phyloP scores from a whole-genome alignment of 306 rosid genomes.

The Aeschynomene evenia region DNA sequence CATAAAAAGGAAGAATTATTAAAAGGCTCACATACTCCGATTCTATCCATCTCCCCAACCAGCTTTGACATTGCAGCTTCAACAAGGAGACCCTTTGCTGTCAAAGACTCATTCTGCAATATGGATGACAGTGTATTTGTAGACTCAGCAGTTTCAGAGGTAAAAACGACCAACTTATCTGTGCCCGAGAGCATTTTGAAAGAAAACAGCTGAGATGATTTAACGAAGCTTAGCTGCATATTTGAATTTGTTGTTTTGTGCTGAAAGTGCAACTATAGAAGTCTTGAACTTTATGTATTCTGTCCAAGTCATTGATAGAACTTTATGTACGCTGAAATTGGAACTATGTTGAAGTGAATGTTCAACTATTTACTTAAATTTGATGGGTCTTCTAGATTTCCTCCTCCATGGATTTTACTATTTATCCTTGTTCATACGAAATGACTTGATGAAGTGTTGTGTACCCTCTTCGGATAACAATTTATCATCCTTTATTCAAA shows the following conservation, averaged over 20 bases:
- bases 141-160: constrained; percentile 38
- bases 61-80: constrained; percentile 23
- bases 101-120: constrained; percentile 54
- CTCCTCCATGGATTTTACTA: neutral
- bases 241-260: constrained; percentile 14
- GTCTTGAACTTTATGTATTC: constrained; percentile 10
- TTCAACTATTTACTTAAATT: constrained; percentile 5
- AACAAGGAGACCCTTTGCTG: constrained; percentile 45
- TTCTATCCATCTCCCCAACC: constrained; percentile 27
- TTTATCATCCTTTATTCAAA: no score
- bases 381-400: constrained; percentile 10
- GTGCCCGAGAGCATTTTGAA: constrained; percentile 30
- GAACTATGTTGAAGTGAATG: constrained; percentile 10
- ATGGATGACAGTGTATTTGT: constrained; percentile 37
- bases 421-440: neutral
- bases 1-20: constrained; percentile 22
- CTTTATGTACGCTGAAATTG: no score
- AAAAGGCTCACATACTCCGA: constrained; percentile 10
- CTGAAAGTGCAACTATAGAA: constrained; percentile 23
- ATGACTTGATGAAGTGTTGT: neutral
- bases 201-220: constrained; percentile 37
- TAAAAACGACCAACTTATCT: constrained; percentile 28
- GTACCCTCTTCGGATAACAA: neutral
- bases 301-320: constrained; percentile 15
- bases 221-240: neutral